phyloP scores from a whole-genome alignment of 1,139 yeast species.

The Geotrichum bryndzae region DNA sequence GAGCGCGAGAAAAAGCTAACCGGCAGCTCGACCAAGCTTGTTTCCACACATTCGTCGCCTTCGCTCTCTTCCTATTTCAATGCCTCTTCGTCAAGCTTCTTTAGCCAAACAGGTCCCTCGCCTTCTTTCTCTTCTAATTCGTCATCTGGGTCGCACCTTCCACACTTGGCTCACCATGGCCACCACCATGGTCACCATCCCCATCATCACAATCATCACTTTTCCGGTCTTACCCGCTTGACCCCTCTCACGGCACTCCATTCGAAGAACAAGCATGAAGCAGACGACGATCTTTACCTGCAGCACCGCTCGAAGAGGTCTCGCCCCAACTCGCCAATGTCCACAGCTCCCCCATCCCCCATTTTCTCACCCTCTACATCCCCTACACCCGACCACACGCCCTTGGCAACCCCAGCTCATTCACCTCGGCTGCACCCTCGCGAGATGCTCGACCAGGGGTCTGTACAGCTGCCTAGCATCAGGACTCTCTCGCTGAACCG shows the following conservation, averaged over 20 bases:
- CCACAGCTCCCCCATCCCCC: constrained; percentile 58
- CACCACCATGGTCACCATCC: constrained; percentile 34
- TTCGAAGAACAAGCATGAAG: constrained; percentile 22
- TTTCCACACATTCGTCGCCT: constrained; percentile 50
- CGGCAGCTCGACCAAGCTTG: not conserved
- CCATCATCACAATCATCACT: constrained; percentile 14
- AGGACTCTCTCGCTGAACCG: constrained; percentile 35
- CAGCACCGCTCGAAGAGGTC: constrained; percentile 30
- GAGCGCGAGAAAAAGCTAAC: constrained; percentile 39
- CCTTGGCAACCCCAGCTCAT: constrained; percentile 54
- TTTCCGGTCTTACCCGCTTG: constrained; percentile 50
- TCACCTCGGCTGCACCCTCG: constrained; percentile 45
- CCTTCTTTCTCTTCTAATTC: not conserved
- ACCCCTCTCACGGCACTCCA: constrained; percentile 44
- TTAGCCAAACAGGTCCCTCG: not conserved
- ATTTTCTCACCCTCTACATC: constrained; percentile 37
- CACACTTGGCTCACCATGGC: constrained; percentile 23
- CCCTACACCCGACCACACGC: constrained; percentile 51
- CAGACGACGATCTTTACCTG: constrained; percentile 39
- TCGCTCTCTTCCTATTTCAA: constrained; percentile 55
- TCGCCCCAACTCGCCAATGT: constrained; percentile 62
- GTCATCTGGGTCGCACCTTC: not conserved
- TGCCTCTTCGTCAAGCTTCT: not conserved
- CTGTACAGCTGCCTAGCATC: constrained; percentile 38
- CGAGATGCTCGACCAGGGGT: constrained; percentile 27